These are phyloP conservation scores for Quercus suber DNA, from an alignment of 306 rosid genomes.

Conservation along the genomic window DNA sequence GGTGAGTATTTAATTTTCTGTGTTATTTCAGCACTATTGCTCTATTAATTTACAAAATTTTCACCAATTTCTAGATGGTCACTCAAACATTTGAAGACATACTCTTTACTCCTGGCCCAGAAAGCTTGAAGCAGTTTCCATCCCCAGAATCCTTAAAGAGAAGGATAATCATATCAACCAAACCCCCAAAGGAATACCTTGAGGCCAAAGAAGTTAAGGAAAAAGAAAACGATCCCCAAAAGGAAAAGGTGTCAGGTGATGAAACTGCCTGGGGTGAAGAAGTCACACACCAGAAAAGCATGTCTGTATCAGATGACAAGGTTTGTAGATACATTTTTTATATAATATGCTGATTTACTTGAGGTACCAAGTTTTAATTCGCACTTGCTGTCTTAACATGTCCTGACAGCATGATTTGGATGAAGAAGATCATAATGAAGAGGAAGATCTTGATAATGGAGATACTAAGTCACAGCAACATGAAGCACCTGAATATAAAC, in stretches of 20 bases:
- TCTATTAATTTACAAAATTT: constrained; percentile 23
- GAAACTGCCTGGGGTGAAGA: constrained; percentile 91
- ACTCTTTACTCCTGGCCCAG: constrained; percentile 68
- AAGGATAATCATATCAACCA: constrained; percentile 87
- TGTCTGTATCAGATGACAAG: constrained; percentile 47
- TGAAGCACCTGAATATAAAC: constrained; percentile 72
- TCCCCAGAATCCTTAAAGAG: constrained; percentile 82
- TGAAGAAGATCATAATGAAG: constrained; percentile 43
- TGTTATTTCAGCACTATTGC: constrained; percentile 9
- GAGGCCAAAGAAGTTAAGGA: constrained; percentile 59
- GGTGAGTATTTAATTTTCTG: constrained; percentile 40
- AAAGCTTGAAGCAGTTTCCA: constrained; percentile 76
- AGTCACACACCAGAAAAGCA: constrained; percentile 48
- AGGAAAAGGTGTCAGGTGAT: constrained; percentile 42
- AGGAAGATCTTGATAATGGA: constrained; percentile 44
- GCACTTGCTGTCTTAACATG: constrained; percentile 18
- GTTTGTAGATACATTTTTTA: constrained; percentile 33
- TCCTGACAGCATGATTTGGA: constrained; percentile 42
- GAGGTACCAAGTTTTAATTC: neutral
- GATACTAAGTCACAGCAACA: constrained; percentile 42
- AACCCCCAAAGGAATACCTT: constrained; percentile 97
- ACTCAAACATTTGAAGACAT: constrained; percentile 69
- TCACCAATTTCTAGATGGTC: constrained; percentile 63
- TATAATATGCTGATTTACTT: constrained; percentile 15
- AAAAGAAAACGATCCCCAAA: constrained; percentile 42